These are phyloP conservation scores for Lentinula aciculospora DNA, from an alignment of 768 basidiomycete species.

Conservation along the genomic window DNA sequence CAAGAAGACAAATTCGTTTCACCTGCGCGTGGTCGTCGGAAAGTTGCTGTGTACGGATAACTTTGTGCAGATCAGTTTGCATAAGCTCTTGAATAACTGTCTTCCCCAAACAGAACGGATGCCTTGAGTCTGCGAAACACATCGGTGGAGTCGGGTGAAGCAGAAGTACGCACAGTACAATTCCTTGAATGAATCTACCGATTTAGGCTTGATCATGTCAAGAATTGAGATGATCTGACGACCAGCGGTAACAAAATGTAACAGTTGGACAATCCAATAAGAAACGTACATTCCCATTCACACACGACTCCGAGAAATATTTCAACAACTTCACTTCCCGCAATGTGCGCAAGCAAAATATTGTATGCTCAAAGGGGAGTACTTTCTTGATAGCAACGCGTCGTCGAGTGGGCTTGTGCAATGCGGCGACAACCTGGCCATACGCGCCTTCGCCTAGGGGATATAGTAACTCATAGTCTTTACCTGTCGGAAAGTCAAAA, in stretches of 20 bases:
- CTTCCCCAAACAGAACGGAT: background rate
- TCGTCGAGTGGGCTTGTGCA: constrained; percentile 73
- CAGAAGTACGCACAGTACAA: constrained; percentile 55
- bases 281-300: constrained; percentile 68
- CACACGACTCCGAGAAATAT: constrained; percentile 74
- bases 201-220: constrained; percentile 81
- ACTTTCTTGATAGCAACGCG: constrained; percentile 96
- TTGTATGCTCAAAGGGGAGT: constrained; percentile 87
- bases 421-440: constrained; percentile 84
- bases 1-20: background rate
- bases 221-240: constrained; percentile 79
- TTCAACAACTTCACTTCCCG: constrained; percentile 88
- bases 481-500: constrained; percentile 31
- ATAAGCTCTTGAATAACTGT: constrained; percentile 82
- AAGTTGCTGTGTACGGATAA: constrained; percentile 85
- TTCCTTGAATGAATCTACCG: constrained; percentile 75
- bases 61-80: constrained; percentile 88
- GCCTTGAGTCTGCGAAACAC: constrained; percentile 13
- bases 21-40: constrained; percentile 76
- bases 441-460: constrained; percentile 84
- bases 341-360: constrained; percentile 86
- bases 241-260: background rate
- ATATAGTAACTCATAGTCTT: constrained; percentile 69
- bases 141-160: background rate
- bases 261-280: background rate